Conservation (phyloP, 2,329 filamentous ascomycete genomes). For the Stemphylium lycopersici region DNA sequence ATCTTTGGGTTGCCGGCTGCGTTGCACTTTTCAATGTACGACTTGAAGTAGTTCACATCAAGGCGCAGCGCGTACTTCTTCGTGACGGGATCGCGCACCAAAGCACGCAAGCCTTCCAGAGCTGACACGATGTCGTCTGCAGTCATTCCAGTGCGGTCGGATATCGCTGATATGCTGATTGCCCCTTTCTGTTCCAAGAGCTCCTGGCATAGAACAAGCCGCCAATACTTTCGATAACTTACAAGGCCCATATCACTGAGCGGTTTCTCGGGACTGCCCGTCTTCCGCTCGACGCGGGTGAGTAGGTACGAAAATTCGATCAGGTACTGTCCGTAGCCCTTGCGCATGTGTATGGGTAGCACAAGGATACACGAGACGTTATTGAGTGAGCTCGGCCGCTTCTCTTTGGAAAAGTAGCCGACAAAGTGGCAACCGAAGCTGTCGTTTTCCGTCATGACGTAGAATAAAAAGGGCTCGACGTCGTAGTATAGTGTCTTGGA, state of each 20-base stretch:
- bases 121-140: slow-evolving; percentile 95
- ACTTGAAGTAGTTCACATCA: slow-evolving; percentile 81
- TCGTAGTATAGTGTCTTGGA: slow-evolving; percentile 99
- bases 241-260: slow-evolving; percentile 97
- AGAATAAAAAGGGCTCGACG: slow-evolving; percentile 95
- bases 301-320: slow-evolving; percentile 99
- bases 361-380: slow-evolving; percentile 98
- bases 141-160: slow-evolving; percentile 91
- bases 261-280: slow-evolving; percentile 94
- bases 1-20: slow-evolving; percentile 86
- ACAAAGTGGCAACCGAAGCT: slow-evolving; percentile 94
- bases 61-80: slow-evolving; percentile 88
- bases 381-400: slow-evolving; percentile 90
- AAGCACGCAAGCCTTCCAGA: slow-evolving; percentile 84
- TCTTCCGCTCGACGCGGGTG: slow-evolving; percentile 90
- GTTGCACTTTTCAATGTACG: slow-evolving; percentile 90
- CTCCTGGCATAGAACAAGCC: slow-evolving; percentile 84
- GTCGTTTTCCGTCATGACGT: slow-evolving; percentile 94
- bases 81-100: slow-evolving; percentile 88
- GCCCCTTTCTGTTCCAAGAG: slow-evolving; percentile 68
- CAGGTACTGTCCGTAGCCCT: slow-evolving; percentile 93
- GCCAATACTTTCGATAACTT: slow-evolving; percentile 98
- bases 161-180: slow-evolving; percentile 68
- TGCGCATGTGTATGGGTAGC: slow-evolving; percentile 92
- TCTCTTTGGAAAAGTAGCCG: slow-evolving; percentile 99